These are phyloP conservation scores for Tanacetum coccineum DNA, from an alignment of 129 eudicot species.

Conservation along the genomic window DNA sequence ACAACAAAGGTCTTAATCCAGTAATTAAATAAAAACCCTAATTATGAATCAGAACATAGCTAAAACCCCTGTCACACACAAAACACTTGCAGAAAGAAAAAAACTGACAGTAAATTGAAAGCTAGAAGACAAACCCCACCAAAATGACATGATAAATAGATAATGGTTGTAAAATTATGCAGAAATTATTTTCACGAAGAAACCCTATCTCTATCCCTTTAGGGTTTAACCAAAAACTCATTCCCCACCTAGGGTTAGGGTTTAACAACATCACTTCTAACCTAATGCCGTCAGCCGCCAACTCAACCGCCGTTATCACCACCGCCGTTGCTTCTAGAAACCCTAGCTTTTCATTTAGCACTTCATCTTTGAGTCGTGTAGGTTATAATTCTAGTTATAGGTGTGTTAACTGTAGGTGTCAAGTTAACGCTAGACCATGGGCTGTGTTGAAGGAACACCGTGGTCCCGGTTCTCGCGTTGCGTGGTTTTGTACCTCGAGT, in stretches of 20 bases:
- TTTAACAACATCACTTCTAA: background rate
- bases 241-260: no score
- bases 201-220: slow-evolving; percentile 50
- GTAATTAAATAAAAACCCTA: slow-evolving; percentile 25
- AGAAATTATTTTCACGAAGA: slow-evolving; percentile 48
- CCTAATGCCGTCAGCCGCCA: slow-evolving; percentile 32
- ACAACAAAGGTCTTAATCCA: slow-evolving; percentile 5
- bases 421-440: slow-evolving; percentile 51
- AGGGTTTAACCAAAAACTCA: slow-evolving; percentile 45
- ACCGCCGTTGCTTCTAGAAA: slow-evolving; percentile 25
- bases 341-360: slow-evolving; percentile 10
- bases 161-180: slow-evolving; percentile 50
- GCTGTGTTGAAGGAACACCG: slow-evolving; percentile 39
- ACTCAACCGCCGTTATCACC: slow-evolving; percentile 22
- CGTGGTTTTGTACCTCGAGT: slow-evolving; percentile 41
- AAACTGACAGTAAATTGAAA: slow-evolving; percentile 21
- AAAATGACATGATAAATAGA: slow-evolving; percentile 31
- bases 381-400: background rate
- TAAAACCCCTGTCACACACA: slow-evolving; percentile 25
- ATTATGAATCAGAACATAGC: background rate
- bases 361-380: slow-evolving; percentile 10
- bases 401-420: slow-evolving; percentile 47
- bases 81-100: slow-evolving; percentile 14
- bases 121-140: slow-evolving; percentile 11
- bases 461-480: slow-evolving; percentile 30